phyloP scores from a whole-genome alignment of 2,329 filamentous ascomycete genomes.

The Cercospora zeina region DNA sequence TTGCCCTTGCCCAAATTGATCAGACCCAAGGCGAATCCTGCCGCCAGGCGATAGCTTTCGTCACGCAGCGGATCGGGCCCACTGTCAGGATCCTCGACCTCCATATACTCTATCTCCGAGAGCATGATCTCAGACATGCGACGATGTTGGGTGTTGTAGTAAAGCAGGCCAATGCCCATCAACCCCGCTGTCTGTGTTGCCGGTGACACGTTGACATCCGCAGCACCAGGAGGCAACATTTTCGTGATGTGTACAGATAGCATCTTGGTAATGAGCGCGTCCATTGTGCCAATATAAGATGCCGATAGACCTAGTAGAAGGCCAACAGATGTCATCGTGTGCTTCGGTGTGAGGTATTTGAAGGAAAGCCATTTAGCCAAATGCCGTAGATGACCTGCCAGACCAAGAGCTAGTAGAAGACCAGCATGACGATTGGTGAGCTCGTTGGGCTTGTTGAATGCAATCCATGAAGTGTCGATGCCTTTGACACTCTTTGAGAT shows the following conservation, averaged over 20 bases:
- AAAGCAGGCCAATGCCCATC: constrained; percentile 93
- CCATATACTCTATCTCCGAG: constrained; percentile 88
- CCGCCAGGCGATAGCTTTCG: constrained; percentile 93
- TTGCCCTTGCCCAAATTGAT: constrained; percentile 93
- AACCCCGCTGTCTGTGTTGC: constrained; percentile 93
- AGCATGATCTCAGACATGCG: constrained; percentile 99
- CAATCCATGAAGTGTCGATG: constrained; percentile 97
- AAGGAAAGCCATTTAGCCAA: constrained; percentile 98
- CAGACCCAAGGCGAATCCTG: constrained; percentile 87
- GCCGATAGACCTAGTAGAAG: constrained; percentile 88
- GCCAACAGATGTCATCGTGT: constrained; percentile 98
- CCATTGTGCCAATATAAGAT: constrained; percentile 96
- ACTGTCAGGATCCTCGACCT: constrained; percentile 68
- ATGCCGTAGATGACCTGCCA: constrained; percentile 92
- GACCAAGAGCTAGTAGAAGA: constrained; percentile 82
- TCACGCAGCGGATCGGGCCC: constrained; percentile 78
- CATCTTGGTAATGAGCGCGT: constrained; percentile 87
- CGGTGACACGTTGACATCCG: constrained; percentile 89
- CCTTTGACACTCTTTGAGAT: constrained; percentile 88
- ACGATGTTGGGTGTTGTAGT: constrained; percentile 92
- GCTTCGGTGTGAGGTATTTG: constrained; percentile 98
- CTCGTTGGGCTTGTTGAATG: constrained; percentile 94
- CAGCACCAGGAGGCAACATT: constrained; percentile 88
- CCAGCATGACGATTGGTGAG: constrained; percentile 95
- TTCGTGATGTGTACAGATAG: constrained; percentile 94